These are phyloP conservation scores for Adiantum capillusveneris DNA, from an alignment of 75 land plant genomes.

Conservation along the genomic window DNA sequence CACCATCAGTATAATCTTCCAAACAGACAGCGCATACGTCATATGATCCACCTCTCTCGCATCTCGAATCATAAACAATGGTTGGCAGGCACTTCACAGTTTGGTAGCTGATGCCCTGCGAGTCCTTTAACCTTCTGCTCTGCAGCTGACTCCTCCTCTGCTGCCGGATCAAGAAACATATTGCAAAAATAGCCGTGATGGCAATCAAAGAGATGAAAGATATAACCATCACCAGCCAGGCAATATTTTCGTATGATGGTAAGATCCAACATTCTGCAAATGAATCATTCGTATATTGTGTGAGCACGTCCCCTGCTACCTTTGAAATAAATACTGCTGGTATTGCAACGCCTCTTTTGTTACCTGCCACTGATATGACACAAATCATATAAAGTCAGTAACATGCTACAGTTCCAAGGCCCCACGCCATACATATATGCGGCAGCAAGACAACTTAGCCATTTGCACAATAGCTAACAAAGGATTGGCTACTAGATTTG, in stretches of 20 bases:
- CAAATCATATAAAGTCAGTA: too few species aligned
- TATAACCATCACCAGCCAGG: constrained; percentile 50
- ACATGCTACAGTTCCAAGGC: too few species aligned
- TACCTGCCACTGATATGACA: constrained; percentile 47
- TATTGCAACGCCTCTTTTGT: constrained; percentile 32
- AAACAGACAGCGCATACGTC: constrained; percentile 78
- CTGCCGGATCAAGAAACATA: constrained; percentile 31
- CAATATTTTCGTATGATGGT: constrained; percentile 29
- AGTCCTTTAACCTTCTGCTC: constrained; percentile 8
- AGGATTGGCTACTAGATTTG: too few species aligned
- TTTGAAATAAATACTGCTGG: constrained; percentile 74
- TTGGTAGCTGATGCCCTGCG: constrained; percentile 26
- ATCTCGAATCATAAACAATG: constrained; percentile 24
- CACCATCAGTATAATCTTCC: constrained; percentile 72
- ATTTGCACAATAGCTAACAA: too few species aligned
- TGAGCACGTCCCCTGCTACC: constrained; percentile 48
- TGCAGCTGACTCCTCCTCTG: constrained; percentile 8
- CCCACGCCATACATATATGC: too few species aligned
- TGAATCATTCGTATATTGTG: constrained; percentile 29
- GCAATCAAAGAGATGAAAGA: constrained; percentile 54
- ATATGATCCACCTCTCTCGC: constrained; percentile 21
- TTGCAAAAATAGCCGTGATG: constrained; percentile 34
- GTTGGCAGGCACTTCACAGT: constrained; percentile 52
- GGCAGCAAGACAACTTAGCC: too few species aligned
- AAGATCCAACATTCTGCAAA: constrained; percentile 46